phyloP scores from a whole-genome alignment of 345 rosid species.

The Eucalyptus marginata region DNA sequence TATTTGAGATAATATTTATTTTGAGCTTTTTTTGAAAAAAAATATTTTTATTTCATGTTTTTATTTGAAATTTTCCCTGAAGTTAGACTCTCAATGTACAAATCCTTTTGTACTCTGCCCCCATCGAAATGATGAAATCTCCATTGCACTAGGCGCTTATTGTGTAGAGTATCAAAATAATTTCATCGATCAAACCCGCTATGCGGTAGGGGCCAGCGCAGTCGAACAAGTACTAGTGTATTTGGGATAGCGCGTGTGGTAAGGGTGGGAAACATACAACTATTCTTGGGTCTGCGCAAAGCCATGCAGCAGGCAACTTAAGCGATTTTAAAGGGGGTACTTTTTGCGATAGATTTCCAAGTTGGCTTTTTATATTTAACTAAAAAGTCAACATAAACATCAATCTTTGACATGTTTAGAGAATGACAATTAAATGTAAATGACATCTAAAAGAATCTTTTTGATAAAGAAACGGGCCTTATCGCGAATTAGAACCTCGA shows the following conservation, averaged over 20 bases:
- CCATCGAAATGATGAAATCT: not conserved
- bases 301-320: not conserved
- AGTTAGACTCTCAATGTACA: not conserved
- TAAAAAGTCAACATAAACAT: not conserved
- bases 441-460: not conserved
- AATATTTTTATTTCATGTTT: no score
- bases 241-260: not conserved
- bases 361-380: not conserved
- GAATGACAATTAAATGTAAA: not conserved
- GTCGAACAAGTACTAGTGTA: not conserved
- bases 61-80: not conserved
- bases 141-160: not conserved
- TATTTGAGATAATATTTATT: no score
- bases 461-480: not conserved
- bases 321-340: not conserved
- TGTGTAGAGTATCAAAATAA: not conserved
- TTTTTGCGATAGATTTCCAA: not conserved
- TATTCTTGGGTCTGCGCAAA: not conserved
- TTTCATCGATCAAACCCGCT: not conserved
- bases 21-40: no score
- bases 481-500: not conserved
- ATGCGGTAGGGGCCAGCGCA: not conserved
- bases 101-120: not conserved
- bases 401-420: not conserved
- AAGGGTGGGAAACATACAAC: not conserved